Conservation (phyloP, 2,329 filamentous ascomycete species). For the Sporothrix phasma region DNA sequence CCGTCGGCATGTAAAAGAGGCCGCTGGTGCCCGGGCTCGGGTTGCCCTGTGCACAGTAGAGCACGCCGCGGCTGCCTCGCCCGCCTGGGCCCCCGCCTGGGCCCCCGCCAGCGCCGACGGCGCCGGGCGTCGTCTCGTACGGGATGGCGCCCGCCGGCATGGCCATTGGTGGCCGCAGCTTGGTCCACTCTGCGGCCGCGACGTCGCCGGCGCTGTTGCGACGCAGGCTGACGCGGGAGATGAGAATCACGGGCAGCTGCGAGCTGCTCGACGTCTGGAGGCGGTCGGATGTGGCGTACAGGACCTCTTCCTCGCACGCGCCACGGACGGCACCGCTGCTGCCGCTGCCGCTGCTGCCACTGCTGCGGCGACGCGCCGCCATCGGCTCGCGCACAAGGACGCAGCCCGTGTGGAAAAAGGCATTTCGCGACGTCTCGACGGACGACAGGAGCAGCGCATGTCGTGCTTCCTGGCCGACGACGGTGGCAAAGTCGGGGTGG, state of each 20-base stretch:
- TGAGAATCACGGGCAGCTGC: conserved; percentile 34
- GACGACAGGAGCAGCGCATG: conserved; percentile 35
- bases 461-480: conserved; percentile 27
- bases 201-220: conserved; percentile 23
- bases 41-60: conserved; percentile 23
- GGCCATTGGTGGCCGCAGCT: conserved; percentile 36
- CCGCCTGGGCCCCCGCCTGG: background rate
- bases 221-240: conserved; percentile 33
- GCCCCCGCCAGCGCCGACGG: no score
- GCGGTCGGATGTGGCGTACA: conserved; percentile 37
- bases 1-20: conserved; percentile 27
- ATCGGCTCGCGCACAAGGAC: conserved; percentile 28
- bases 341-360: background rate
- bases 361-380: background rate
- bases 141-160: conserved; percentile 54
- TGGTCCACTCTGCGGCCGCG: conserved; percentile 29
- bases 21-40: conserved; percentile 27
- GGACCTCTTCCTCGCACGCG: conserved; percentile 26
- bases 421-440: conserved; percentile 30
- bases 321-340: background rate
- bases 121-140: conserved; percentile 24
- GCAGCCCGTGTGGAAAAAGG: conserved; percentile 38
- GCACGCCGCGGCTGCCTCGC: conserved; percentile 28
- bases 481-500: conserved; percentile 26
- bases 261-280: conserved; percentile 30